phyloP scores from a whole-genome alignment of 306 rosid species.

The Quercus parvula region DNA sequence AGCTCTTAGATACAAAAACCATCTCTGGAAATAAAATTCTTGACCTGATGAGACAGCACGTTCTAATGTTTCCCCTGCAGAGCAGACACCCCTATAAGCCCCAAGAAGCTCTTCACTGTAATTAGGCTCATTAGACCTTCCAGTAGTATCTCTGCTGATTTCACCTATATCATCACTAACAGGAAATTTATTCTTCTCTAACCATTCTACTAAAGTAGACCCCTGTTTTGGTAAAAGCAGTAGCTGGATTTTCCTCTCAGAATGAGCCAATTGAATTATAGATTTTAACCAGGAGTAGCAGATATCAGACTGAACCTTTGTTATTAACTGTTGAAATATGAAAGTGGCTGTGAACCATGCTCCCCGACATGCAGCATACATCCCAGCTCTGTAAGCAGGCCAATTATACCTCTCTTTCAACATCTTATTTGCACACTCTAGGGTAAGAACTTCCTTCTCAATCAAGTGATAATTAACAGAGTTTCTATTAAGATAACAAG shows the following conservation, averaged over 20 bases:
- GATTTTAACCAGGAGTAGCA: constrained; percentile 48
- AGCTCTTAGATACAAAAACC: constrained; percentile 60
- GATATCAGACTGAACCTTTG: constrained; percentile 34
- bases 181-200: constrained; percentile 27
- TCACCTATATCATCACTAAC: constrained; percentile 13
- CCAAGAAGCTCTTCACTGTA: constrained; percentile 33
- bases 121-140: constrained; percentile 6
- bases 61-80: constrained; percentile 49
- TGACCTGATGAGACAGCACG: constrained; percentile 24
- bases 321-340: constrained; percentile 35
- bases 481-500: neutral
- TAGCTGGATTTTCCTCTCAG: constrained; percentile 41
- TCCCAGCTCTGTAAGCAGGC: constrained; percentile 51
- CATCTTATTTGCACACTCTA: constrained; percentile 32
- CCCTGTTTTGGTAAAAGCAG: constrained; percentile 29
- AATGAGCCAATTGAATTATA: constrained; percentile 41
- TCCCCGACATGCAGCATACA: constrained; percentile 50
- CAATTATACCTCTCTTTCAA: constrained; percentile 35
- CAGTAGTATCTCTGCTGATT: constrained; percentile 17
- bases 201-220: constrained; percentile 27
- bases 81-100: constrained; percentile 38
- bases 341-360: constrained; percentile 40
- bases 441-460: constrained; percentile 32
- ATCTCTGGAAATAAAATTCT: constrained; percentile 53
- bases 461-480: constrained; percentile 15